Conservation (phyloP, 768 basidiomycete genomes). For the Dacryopinax spathularia region DNA sequence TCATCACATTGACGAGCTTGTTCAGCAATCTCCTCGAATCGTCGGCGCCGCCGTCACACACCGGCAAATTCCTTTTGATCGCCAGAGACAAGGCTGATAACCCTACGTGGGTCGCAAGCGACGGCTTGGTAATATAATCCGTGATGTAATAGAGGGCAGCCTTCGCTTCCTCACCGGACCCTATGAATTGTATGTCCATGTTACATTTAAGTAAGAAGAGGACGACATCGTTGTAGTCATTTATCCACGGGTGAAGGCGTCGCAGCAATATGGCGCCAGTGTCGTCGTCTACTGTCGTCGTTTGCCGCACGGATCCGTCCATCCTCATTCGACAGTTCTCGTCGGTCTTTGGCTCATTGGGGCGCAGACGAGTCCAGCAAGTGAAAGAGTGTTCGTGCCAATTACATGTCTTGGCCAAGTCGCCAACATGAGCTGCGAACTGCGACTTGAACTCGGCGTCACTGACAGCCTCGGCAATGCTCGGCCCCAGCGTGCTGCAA, state of each 20-base stretch:
- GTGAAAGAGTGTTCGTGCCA: conserved; percentile 13
- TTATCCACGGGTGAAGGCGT: conserved; percentile 29
- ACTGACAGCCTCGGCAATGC: not conserved
- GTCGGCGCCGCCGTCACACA: conserved; percentile 4
- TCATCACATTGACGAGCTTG: conserved; percentile 27
- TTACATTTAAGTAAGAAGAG: conserved; percentile 28
- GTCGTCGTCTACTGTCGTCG: conserved; percentile 18
- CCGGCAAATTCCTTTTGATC: conserved; percentile 19
- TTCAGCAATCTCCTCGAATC: conserved; percentile 26
- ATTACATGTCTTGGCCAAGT: conserved; percentile 22
- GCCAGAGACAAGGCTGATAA: conserved; percentile 28
- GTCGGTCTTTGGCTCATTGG: not conserved
- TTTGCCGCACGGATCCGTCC: not conserved
- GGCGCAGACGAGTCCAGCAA: not conserved
- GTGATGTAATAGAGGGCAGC: conserved; percentile 36
- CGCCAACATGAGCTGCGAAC: conserved; percentile 17
- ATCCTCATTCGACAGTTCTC: not conserved
- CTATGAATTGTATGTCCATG: conserved; percentile 37
- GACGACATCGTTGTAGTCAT: conserved; percentile 32
- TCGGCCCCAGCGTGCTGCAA: conserved; percentile 11
- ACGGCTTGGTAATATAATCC: conserved; percentile 35
- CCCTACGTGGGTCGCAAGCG: conserved; percentile 29
- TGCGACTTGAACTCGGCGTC: not conserved
- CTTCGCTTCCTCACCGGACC: conserved; percentile 29
- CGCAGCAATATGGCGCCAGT: conserved; percentile 17